Evolutionary conservation across 805 yeast species (phyloP).

Genomic region (Wickerhamiella kurtzmanii): DNA sequence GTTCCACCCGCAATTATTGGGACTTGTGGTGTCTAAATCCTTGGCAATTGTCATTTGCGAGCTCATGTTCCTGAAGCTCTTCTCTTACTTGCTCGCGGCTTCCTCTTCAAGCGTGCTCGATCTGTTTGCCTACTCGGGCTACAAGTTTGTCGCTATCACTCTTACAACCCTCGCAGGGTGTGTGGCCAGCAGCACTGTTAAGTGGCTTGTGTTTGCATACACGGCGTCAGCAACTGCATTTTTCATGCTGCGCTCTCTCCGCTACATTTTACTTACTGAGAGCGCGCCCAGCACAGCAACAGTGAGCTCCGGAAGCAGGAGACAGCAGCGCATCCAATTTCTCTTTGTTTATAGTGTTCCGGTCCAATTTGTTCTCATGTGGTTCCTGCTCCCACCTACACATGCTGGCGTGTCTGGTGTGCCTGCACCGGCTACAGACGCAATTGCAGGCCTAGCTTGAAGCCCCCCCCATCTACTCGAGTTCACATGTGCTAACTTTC

Average conservation of each 20-base stretch:
- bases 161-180: slow-evolving; percentile 25
- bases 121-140: slow-evolving; percentile 78
- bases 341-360: slow-evolving; percentile 73
- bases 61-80: slow-evolving; percentile 59
- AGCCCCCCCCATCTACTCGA: too few relatives aligned
- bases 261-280: slow-evolving; percentile 55
- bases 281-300: slow-evolving; percentile 31
- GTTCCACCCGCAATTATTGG: slow-evolving; percentile 87
- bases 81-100: slow-evolving; percentile 66
- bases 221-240: slow-evolving; percentile 43
- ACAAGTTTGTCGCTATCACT: slow-evolving; percentile 68
- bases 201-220: slow-evolving; percentile 39
- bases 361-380: slow-evolving; percentile 61
- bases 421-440: neutral
- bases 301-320: slow-evolving; percentile 49
- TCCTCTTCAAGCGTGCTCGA: slow-evolving; percentile 59
- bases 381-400: slow-evolving; percentile 39
- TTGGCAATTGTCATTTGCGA: slow-evolving; percentile 72
- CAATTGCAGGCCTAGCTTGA: too few relatives aligned
- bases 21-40: slow-evolving; percentile 74
- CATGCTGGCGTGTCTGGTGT: neutral
- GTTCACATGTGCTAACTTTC: too few relatives aligned
- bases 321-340: slow-evolving; percentile 70
- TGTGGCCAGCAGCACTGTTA: slow-evolving; percentile 25
- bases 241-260: slow-evolving; percentile 38